phyloP scores from a whole-genome alignment of 2,329 filamentous ascomycete species.

The Colletotrichum plurivorum region DNA sequence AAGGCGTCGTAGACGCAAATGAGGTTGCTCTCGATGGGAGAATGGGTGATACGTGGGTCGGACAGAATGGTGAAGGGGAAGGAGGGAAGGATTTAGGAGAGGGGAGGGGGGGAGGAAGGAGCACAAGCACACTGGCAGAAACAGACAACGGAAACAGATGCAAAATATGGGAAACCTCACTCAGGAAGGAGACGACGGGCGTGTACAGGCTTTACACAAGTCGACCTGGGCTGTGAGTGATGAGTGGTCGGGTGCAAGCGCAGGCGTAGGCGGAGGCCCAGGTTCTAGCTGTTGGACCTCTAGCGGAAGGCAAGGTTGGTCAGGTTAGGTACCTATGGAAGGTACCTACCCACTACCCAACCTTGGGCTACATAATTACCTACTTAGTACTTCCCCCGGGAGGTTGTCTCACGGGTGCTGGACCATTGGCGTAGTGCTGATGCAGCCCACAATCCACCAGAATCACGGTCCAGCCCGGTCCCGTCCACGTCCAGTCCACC shows the following conservation, averaged over 20 bases:
- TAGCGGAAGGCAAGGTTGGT: slow-evolving; percentile 2
- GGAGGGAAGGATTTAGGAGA: background rate
- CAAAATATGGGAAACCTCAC: slow-evolving; percentile 6
- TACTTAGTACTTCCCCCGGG: background rate
- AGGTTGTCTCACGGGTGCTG: background rate
- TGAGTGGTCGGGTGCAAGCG: slow-evolving; percentile 4
- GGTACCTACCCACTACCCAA: background rate
- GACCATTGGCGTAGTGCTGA: slow-evolving; percentile 6
- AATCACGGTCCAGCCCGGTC: slow-evolving; percentile 36
- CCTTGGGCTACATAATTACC: background rate
- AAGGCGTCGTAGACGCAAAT: slow-evolving; percentile 30
- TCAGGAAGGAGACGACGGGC: slow-evolving; percentile 6
- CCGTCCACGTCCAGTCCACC: slow-evolving; percentile 31
- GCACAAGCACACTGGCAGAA: slow-evolving; percentile 2
- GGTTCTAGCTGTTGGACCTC: background rate
- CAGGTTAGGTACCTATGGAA: slow-evolving; percentile 1
- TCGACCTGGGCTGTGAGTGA: background rate
- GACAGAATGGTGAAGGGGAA: slow-evolving; percentile 23
- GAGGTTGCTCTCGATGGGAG: slow-evolving; percentile 31
- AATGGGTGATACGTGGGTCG: slow-evolving; percentile 33
- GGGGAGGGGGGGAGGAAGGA: slow-evolving; percentile 1
- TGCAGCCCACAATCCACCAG: slow-evolving; percentile 21
- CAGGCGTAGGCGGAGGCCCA: background rate
- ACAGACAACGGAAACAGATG: slow-evolving; percentile 25
- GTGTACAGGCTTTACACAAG: slow-evolving; percentile 4